These are phyloP conservation scores for Tylopilus felleus DNA, from an alignment of 768 basidiomycete genomes.

Conservation along the genomic window DNA sequence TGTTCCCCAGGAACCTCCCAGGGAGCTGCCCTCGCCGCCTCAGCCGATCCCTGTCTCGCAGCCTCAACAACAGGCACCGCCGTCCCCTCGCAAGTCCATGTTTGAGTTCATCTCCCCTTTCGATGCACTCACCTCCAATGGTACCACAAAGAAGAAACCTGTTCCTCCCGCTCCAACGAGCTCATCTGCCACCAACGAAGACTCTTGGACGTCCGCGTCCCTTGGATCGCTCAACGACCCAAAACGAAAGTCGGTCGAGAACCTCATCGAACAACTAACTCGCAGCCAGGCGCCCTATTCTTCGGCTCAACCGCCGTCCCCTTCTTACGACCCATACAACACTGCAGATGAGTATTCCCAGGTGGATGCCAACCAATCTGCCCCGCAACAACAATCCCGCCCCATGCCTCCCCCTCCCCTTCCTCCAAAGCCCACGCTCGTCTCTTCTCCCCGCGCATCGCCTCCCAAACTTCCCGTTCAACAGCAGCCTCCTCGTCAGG, in stretches of 20 bases:
- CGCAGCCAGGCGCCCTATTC: slow-evolving; percentile 39
- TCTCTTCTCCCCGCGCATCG: slow-evolving; percentile 57
- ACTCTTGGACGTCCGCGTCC: slow-evolving; percentile 49
- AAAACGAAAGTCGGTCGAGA: slow-evolving; percentile 81
- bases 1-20: slow-evolving; percentile 24
- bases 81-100: slow-evolving; percentile 75
- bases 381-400: slow-evolving; percentile 32
- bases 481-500: slow-evolving; percentile 41
- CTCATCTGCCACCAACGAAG: slow-evolving; percentile 49
- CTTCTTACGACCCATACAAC: slow-evolving; percentile 34
- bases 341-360: slow-evolving; percentile 47
- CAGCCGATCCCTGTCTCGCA: slow-evolving; percentile 23
- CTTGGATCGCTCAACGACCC: slow-evolving; percentile 39
- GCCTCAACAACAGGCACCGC: slow-evolving; percentile 46
- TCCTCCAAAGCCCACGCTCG: slow-evolving; percentile 52
- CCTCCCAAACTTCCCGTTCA: slow-evolving; percentile 60
- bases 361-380: slow-evolving; percentile 31
- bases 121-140: slow-evolving; percentile 64
- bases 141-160: slow-evolving; percentile 64
- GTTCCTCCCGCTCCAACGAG: slow-evolving; percentile 44
- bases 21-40: slow-evolving; percentile 23
- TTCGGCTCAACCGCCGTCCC: slow-evolving; percentile 37
- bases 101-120: slow-evolving; percentile 86
- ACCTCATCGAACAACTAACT: slow-evolving; percentile 71
- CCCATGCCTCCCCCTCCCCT: slow-evolving; percentile 54